These are phyloP conservation scores for Aureobasidium sp. DNA, from an alignment of 2,329 filamentous ascomycete species.

Conservation along the genomic window DNA sequence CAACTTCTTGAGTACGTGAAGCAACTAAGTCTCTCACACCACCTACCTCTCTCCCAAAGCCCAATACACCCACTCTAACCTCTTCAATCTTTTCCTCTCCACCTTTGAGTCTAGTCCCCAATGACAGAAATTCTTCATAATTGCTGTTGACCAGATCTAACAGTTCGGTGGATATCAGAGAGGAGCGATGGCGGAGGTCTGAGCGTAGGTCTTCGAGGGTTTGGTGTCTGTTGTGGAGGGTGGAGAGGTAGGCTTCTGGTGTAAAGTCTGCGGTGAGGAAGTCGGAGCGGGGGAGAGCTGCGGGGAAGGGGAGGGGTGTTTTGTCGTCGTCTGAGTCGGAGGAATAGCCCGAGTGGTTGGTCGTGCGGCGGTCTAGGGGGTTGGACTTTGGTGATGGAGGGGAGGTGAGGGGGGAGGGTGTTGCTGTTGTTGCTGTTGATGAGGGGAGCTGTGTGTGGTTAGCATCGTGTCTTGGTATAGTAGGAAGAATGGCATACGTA, in stretches of 20 bases:
- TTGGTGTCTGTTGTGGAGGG: constrained; percentile 79
- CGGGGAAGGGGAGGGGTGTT: constrained; percentile 73
- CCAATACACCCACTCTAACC: constrained; percentile 75
- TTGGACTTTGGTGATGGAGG: constrained; percentile 15
- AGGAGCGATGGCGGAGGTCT: constrained; percentile 73
- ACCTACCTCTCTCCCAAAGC: constrained; percentile 75
- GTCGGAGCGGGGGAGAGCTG: constrained; percentile 72
- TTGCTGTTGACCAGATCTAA: constrained; percentile 93
- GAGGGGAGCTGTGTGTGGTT: constrained; percentile 10
- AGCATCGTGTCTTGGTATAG: neutral
- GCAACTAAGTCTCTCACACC: constrained; percentile 60
- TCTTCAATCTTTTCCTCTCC: constrained; percentile 90
- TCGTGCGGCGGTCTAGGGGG: constrained; percentile 18
- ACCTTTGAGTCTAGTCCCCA: constrained; percentile 73
- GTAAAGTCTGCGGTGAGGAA: constrained; percentile 75
- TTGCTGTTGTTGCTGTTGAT: constrained; percentile 13
- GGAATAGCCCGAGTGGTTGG: constrained; percentile 35
- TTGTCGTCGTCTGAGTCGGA: constrained; percentile 40
- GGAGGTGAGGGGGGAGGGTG: constrained; percentile 14
- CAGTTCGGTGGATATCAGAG: constrained; percentile 74
- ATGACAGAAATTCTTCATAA: constrained; percentile 79
- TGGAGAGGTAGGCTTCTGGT: constrained; percentile 72
- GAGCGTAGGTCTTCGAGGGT: constrained; percentile 87
- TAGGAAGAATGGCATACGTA: neutral
- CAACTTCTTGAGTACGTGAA: constrained; percentile 55